phyloP scores from a whole-genome alignment of 371 early-diverging fungal species.

The Gilbertella persicaria region DNA sequence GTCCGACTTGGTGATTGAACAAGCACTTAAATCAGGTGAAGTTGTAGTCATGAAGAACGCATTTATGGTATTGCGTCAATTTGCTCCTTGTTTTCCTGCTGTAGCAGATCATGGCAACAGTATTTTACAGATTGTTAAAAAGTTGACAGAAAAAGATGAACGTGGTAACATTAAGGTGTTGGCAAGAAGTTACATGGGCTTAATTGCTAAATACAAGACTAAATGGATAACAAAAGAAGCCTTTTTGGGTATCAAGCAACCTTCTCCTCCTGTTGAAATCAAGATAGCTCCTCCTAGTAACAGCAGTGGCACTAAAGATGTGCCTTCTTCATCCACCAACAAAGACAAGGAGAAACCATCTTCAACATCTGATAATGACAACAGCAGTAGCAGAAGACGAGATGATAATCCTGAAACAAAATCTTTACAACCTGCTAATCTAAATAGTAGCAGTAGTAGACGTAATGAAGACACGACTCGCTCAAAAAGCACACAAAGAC shows the following conservation, averaged over 20 bases:
- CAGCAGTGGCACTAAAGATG: not conserved
- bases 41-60: constrained; percentile 75
- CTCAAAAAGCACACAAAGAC: not conserved
- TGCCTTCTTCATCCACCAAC: not conserved
- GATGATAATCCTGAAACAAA: constrained; percentile 1
- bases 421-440: not conserved
- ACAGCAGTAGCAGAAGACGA: constrained; percentile 5
- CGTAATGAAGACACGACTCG: not conserved
- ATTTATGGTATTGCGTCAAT: constrained; percentile 68
- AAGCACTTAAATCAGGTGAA: constrained; percentile 65
- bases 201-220: constrained; percentile 34
- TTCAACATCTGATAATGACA: not conserved
- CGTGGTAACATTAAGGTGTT: constrained; percentile 46
- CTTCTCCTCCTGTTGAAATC: constrained; percentile 18
- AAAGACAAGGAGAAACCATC: not conserved
- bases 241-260: constrained; percentile 28
- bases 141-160: constrained; percentile 32
- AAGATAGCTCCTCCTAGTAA: constrained; percentile 5
- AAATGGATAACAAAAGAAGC: constrained; percentile 35
- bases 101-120: constrained; percentile 55
- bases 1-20: constrained; percentile 43
- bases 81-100: constrained; percentile 65
- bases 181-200: constrained; percentile 39
- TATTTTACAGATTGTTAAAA: constrained; percentile 33
- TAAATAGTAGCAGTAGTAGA: not conserved